These are phyloP conservation scores for Penicillium coffeae DNA, from an alignment of 495 filamentous ascomycete genomes.

Conservation along the genomic window DNA sequence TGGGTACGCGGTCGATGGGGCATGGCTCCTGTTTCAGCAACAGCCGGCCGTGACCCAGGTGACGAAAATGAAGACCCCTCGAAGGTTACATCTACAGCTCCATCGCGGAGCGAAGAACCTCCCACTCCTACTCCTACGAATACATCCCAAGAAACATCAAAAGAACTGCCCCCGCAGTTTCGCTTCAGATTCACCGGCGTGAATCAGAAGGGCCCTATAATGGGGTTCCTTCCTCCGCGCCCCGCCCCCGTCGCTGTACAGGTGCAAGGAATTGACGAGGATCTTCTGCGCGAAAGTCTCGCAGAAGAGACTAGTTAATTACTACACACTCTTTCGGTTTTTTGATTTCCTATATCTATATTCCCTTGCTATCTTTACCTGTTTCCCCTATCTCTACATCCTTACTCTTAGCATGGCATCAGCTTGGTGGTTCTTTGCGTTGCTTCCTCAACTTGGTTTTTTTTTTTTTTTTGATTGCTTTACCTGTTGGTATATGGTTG, in stretches of 20 bases:
- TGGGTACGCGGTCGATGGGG: conserved; percentile 58
- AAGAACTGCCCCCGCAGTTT: conserved; percentile 7
- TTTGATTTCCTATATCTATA: background rate
- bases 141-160: background rate
- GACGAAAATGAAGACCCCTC: conserved; percentile 9
- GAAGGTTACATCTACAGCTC: conserved; percentile 7
- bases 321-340: background rate
- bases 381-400: background rate
- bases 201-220: conserved; percentile 47
- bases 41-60: conserved; percentile 15
- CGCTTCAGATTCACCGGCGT: conserved; percentile 43
- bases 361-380: background rate
- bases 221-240: conserved; percentile 35
- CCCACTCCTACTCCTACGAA: background rate
- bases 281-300: conserved; percentile 39
- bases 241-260: conserved; percentile 31
- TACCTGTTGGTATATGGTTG: background rate
- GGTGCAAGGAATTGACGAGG: conserved; percentile 34
- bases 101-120: background rate
- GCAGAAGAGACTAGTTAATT: conserved; percentile 13
- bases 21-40: conserved; percentile 31
- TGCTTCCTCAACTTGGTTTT: background rate
- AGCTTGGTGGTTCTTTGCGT: conserved; percentile 2
- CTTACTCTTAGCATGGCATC: conserved; percentile 5
- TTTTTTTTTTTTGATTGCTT: background rate